Base-by-base conservation (phyloP, 768 basidiomycete genomes). In the Cystobasidiopsis lactophilus region DNA sequence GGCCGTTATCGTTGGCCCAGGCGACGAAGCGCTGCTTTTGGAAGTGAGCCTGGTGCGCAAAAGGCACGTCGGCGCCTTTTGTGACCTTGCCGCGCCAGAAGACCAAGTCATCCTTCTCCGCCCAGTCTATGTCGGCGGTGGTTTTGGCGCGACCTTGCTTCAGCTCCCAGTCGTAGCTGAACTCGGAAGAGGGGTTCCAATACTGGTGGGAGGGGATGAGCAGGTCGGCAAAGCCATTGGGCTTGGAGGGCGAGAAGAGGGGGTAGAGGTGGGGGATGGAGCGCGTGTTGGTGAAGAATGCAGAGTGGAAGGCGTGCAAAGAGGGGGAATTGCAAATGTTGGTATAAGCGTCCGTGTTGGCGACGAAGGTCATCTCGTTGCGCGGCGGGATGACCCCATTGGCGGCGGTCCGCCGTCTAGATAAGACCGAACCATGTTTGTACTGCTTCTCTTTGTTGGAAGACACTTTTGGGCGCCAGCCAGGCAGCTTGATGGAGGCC, bases 61-160 rank as follows among this genome's bases (percentile, higher is more conserved):
- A 47, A 0, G 62, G 62, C 5, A 57, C 59, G 39, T 63, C 61
- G 29, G 61, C 60, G 13, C 62, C 91, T 52, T 91, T 88, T 0
- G 91, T 93, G 0, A 85, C 88, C 2, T 89, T 86, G 33, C 93
- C 93, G 43, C 93, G 71, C 85, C 89, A 98, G 66, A 86, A 96
- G 35, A 96, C 73, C 62, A 74, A 75, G 62, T 85, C 75, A 21
- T 72, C 70, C 69, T 98, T 96, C 56, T 78, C 68, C 51, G 82
- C 79, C 91, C 91, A 98, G 0, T 95, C 89, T 1, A 80, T 72
- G 2, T 77, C 78, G 58, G 79, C 78, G 53, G 81, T 69, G 54
- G 77, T 73, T 52, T 58, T 58, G 39, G 47, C 52, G 21, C 57
- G 44, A 10, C 61, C 61, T 21, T 58, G 48, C 35, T 57, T 54